phyloP scores from a whole-genome alignment of 352 stramenopile species.

The Phytopythium litorale region DNA sequence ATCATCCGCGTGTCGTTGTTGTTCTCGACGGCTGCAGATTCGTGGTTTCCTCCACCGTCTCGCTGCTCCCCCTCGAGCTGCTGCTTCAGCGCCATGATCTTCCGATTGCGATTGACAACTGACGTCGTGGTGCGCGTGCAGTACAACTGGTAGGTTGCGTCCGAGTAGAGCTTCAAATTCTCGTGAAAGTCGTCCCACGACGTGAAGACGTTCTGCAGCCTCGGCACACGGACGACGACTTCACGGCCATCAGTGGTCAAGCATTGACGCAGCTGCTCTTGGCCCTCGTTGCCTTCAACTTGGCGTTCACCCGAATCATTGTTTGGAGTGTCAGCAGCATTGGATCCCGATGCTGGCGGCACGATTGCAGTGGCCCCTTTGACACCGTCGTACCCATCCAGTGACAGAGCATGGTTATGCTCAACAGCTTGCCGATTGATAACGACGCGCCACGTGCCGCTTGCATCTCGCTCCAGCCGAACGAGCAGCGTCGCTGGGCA shows the following conservation, averaged over 20 bases:
- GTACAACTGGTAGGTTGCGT: slow-evolving; percentile 67
- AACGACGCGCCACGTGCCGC: slow-evolving; percentile 58
- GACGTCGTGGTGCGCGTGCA: slow-evolving; percentile 74
- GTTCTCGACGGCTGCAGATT: background rate
- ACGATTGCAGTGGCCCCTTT: background rate
- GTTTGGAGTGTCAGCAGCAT: background rate
- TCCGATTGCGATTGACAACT: slow-evolving; percentile 60
- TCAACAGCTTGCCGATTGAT: slow-evolving; percentile 63
- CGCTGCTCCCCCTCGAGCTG: background rate
- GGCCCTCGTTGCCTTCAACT: background rate
- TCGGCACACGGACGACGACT: slow-evolving; percentile 59
- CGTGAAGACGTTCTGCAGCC: slow-evolving; percentile 40
- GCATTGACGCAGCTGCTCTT: background rate
- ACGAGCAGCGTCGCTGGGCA: slow-evolving; percentile 72
- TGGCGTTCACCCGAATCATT: background rate
- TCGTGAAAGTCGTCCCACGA: slow-evolving; percentile 75
- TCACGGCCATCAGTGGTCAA: slow-evolving; percentile 16
- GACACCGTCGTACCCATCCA: slow-evolving; percentile 16
- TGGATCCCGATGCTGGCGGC: background rate
- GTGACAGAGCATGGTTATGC: slow-evolving; percentile 51
- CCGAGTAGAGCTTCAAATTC: slow-evolving; percentile 55
- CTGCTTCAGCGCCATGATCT: slow-evolving; percentile 50
- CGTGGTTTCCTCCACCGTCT: no score
- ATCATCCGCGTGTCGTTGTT: slow-evolving; percentile 29
- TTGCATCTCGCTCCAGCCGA: slow-evolving; percentile 56